These are phyloP conservation scores for Juglanconis sp. DNA, from an alignment of 2,329 filamentous ascomycete species.

Conservation along the genomic window DNA sequence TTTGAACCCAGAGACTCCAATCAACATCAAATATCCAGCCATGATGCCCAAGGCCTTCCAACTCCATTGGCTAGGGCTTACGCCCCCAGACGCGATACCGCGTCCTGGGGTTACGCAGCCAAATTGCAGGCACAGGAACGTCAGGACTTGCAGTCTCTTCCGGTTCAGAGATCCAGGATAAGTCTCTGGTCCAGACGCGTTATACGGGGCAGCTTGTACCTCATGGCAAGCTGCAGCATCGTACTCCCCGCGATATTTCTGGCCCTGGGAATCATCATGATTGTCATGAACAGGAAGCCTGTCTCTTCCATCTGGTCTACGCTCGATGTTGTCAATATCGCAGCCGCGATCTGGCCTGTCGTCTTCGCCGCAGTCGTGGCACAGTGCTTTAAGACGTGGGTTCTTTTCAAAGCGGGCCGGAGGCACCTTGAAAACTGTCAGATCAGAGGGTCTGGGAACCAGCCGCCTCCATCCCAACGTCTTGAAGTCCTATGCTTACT, in stretches of 20 bases:
- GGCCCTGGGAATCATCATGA: not conserved
- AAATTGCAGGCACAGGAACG: not conserved
- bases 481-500: constrained; percentile 11
- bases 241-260: constrained; percentile 10
- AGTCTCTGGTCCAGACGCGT: constrained; percentile 1
- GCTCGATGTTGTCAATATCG: constrained; percentile 18
- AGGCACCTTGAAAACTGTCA: constrained; percentile 16
- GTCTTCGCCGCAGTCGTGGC: constrained; percentile 22
- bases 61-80: not conserved
- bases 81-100: not conserved
- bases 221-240: constrained; percentile 14
- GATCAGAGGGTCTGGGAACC: constrained; percentile 10
- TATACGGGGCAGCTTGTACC: constrained; percentile 5
- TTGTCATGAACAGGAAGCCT: constrained; percentile 2
- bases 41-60: not conserved
- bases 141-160: not conserved
- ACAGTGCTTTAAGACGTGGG: constrained; percentile 21
- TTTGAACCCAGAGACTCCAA: not conserved
- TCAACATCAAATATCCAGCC: not conserved
- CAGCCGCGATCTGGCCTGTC: constrained; percentile 21
- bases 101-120: not conserved
- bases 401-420: constrained; percentile 18
- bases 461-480: constrained; percentile 6
- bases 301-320: constrained; percentile 4
- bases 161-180: not conserved